A percentile compares a stretch with the other conserved stretches of the same genome.
phyloP scores from a whole-genome alignment of 306 rosid genomes.

The Ormosia semicastrata region DNA sequence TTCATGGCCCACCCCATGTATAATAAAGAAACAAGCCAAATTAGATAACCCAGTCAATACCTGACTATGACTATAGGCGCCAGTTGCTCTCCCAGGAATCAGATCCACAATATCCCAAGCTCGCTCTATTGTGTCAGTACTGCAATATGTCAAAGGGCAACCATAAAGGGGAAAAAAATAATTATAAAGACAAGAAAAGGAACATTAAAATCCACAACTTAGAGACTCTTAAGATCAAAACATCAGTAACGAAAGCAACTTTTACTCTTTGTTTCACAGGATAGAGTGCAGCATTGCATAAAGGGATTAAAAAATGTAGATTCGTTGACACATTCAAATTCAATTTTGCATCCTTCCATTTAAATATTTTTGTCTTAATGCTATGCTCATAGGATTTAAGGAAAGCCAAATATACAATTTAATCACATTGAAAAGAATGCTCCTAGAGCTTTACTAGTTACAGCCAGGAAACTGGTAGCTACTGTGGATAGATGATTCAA shows the following conservation, averaged over 20 bases:
- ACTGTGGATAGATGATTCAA: background rate
- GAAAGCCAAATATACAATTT: background rate
- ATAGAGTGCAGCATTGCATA: background rate
- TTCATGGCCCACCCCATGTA: background rate
- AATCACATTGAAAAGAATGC: background rate
- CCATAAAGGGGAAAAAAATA: background rate
- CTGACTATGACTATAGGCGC: slow-evolving; percentile 97
- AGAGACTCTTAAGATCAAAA: background rate
- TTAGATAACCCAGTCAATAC: slow-evolving; percentile 35
- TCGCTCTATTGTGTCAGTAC: slow-evolving; percentile 74
- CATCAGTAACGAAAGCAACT: background rate
- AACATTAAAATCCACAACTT: background rate
- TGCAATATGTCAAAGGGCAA: slow-evolving; percentile 33
- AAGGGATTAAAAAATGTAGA: background rate
- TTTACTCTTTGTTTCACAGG: background rate
- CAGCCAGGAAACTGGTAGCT: background rate
- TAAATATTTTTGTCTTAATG: background rate
- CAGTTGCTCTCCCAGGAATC: slow-evolving; percentile 92
- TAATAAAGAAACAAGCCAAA: background rate
- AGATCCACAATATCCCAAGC: slow-evolving; percentile 81
- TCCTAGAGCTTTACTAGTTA: background rate
- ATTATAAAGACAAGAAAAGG: background rate
- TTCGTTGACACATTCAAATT: background rate
- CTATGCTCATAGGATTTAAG: background rate
- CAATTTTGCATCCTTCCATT: background rate